Evolutionary conservation across 805 yeast species (phyloP), one percentile per base, ranked within the genome.

Genomic region (Yarrowia sp.): DNA sequence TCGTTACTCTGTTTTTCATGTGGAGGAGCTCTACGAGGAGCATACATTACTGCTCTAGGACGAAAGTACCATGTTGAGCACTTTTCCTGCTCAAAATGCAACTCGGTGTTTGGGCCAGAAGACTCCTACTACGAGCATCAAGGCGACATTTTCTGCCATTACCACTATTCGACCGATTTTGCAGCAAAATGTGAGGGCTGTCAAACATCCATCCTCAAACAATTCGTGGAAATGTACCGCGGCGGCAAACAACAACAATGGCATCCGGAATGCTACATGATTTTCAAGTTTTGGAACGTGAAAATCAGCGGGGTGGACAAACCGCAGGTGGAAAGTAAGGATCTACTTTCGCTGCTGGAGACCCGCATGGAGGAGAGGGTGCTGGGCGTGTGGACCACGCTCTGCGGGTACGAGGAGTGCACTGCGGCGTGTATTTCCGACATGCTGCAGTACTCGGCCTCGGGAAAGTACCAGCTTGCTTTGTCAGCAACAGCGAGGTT

Each of bases 211-310:
- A 95, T 96, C 62, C 83, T 96, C 41, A 92, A 92, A 73, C 98
- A 95, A 73, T 95, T 92, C 75, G 97, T 93, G 41, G 97, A 93
- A 75, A 85, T 93, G 50, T 90, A 86, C 67, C 82, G 95, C 69
- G 97, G 97, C 60, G 97, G 97, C 22, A 83, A 87, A 69, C 88
- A 89, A 66, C 96, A 92, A 74, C 96, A 91, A 74, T 95, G 99
- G 99, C 99, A 95, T 76, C 98, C 98, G 1, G 98, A 96, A 74
- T 95, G 99, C 79, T 95, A 92, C 74, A 96, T 96, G 92, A 96
- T 95, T 55, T 92, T 89, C 78, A 92, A 92, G 75, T 92, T 91
- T 72, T 95, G 99, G 99, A 92, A 91, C 73, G 96, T 92, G 18
- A 83, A 86, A 65, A 79, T 95, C 22, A 82, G 88, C 32, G 58